These are phyloP conservation scores for Dactylellina leptospora DNA, from an alignment of 2,329 filamentous ascomycete genomes.

Conservation along the genomic window DNA sequence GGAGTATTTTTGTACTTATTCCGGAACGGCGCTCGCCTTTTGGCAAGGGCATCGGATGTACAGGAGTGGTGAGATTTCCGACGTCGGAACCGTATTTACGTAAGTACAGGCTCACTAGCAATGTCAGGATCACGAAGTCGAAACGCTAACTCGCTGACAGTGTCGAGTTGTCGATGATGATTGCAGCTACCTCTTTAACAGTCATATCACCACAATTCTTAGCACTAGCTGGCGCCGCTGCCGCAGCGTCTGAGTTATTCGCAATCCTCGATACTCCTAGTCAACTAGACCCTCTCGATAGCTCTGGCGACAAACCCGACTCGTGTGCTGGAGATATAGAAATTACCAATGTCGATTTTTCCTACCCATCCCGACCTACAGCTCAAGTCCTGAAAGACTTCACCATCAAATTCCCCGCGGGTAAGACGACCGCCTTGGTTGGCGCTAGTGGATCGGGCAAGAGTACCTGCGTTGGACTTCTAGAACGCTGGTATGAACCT, in stretches of 20 bases:
- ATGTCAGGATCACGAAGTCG: not conserved
- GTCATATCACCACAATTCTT: conserved; percentile 69
- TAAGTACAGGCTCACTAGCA: too few relatives aligned
- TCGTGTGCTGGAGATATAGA: conserved; percentile 66
- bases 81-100: conserved; percentile 66
- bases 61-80: conserved; percentile 63
- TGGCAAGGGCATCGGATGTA: conserved; percentile 70
- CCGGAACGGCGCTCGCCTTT: conserved; percentile 68
- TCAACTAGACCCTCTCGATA: conserved; percentile 62
- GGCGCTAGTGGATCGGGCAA: conserved; percentile 78
- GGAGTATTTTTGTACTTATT: conserved; percentile 67
- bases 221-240: conserved; percentile 65
- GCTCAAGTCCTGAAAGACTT: conserved; percentile 42
- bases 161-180: conserved; percentile 64
- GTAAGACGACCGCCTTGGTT: conserved; percentile 72
- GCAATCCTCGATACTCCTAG: conserved; percentile 64
- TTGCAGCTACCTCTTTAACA: conserved; percentile 63
- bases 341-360: conserved; percentile 73
- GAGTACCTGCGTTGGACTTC: conserved; percentile 75
- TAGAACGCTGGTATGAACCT: conserved; percentile 75
- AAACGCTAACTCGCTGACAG: conserved; percentile 58
- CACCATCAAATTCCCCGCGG: conserved; percentile 58
- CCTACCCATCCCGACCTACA: conserved; percentile 68
- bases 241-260: conserved; percentile 64
- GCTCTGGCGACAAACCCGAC: conserved; percentile 59